Evolutionary conservation across 176 grass and related monocot genomes (phyloP).

Genomic region (Zoysia pacifica): DNA sequence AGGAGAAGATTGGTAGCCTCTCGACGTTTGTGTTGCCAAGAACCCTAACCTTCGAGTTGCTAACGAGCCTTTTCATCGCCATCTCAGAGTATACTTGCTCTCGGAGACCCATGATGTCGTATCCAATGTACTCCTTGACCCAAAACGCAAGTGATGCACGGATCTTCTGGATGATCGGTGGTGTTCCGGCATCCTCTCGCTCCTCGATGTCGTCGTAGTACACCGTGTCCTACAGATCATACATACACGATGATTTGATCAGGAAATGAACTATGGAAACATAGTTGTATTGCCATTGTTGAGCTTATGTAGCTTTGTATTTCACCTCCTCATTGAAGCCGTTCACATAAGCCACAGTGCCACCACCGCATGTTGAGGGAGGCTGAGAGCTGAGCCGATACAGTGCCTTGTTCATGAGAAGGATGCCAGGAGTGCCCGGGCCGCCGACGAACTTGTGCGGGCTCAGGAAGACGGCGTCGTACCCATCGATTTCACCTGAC

Average conservation of each 20-base stretch:
- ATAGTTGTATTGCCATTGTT: not conserved
- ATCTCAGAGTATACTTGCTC: constrained; percentile 46
- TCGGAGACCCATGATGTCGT: constrained; percentile 39
- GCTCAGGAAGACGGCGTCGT: not conserved
- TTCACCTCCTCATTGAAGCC: not conserved
- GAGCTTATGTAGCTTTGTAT: not conserved
- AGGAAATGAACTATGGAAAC: not conserved
- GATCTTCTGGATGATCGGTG: constrained; percentile 72
- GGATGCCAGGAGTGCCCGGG: constrained; percentile 35
- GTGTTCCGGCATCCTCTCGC: constrained; percentile 70
- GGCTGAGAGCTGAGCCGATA: not conserved
- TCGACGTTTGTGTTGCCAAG: constrained; percentile 52
- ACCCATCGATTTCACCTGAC: not conserved
- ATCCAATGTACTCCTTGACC: constrained; percentile 76
- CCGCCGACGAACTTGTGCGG: constrained; percentile 9
- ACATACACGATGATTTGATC: too few relatives aligned
- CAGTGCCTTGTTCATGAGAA: not conserved
- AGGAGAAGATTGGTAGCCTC: constrained; percentile 67
- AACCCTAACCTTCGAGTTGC: constrained; percentile 8
- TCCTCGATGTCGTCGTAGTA: constrained; percentile 66
- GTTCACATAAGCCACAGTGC: not conserved
- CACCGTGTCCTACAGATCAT: constrained; percentile 48
- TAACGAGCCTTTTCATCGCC: constrained; percentile 44
- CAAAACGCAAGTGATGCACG: constrained; percentile 68
- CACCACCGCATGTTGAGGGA: not conserved